Evolutionary conservation across 805 yeast genomes (phyloP).

Genomic region (Kluyveromyces starmeri): DNA sequence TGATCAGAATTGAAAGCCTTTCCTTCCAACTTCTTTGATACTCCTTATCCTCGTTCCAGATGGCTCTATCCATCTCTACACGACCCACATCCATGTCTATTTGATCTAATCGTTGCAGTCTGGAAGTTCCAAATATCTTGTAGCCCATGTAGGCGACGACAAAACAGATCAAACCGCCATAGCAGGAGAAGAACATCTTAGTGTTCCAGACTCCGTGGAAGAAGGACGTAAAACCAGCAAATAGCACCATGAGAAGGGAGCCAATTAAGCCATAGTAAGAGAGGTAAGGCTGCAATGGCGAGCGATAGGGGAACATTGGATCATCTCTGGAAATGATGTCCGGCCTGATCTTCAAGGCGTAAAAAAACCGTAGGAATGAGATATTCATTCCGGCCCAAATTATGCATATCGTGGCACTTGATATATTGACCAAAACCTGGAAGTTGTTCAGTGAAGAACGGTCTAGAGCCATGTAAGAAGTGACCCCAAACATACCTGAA

Average conservation of each 20-base stretch:
- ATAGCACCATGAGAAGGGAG: slow-evolving; percentile 39
- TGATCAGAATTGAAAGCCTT: slow-evolving; percentile 18
- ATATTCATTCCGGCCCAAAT: slow-evolving; percentile 73
- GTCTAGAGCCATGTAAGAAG: slow-evolving; percentile 53
- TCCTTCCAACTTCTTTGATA: slow-evolving; percentile 29
- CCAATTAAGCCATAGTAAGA: slow-evolving; percentile 57
- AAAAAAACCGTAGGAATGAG: slow-evolving; percentile 54
- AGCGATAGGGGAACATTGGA: slow-evolving; percentile 55
- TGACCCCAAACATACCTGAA: slow-evolving; percentile 49
- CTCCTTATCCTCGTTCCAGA: slow-evolving; percentile 67
- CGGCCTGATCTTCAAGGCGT: slow-evolving; percentile 50
- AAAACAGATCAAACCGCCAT: slow-evolving; percentile 52
- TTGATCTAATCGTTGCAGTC: slow-evolving; percentile 59
- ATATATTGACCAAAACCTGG: slow-evolving; percentile 54
- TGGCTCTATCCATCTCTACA: slow-evolving; percentile 69
- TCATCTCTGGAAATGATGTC: slow-evolving; percentile 59
- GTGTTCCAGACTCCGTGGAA: slow-evolving; percentile 51
- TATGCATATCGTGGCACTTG: slow-evolving; percentile 66
- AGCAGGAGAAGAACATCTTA: slow-evolving; percentile 54
- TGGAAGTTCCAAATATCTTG: slow-evolving; percentile 51
- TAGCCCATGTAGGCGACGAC: slow-evolving; percentile 43
- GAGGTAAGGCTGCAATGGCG: slow-evolving; percentile 61
- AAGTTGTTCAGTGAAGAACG: slow-evolving; percentile 53
- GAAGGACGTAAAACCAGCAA: slow-evolving; percentile 58
- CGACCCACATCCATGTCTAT: slow-evolving; percentile 78